Percentiles rank a stretch among this genome's conserved stretches.
phyloP scores from a whole-genome alignment of 179 eudicot species.

The Heliamphora pulchella region DNA sequence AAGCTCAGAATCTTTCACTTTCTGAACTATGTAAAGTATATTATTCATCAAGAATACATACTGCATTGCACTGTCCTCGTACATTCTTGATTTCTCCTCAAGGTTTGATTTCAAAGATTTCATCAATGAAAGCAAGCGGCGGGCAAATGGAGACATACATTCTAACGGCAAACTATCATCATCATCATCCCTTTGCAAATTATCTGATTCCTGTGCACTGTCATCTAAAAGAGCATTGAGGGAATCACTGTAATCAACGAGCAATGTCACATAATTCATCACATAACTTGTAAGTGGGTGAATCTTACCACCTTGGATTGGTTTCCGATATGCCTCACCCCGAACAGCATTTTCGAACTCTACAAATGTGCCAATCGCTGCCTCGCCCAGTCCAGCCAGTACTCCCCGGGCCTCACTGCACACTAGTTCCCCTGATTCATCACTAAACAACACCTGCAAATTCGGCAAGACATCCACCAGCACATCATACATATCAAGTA shows the following conservation, averaged over 20 bases:
- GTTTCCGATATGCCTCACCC: slow-evolving; percentile 58
- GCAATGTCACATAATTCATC: slow-evolving; percentile 86
- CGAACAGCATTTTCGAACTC: slow-evolving; percentile 90
- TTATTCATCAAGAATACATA: slow-evolving; percentile 88
- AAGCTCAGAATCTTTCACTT: slow-evolving; percentile 86
- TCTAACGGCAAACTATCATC: slow-evolving; percentile 25
- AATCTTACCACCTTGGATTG: slow-evolving; percentile 67
- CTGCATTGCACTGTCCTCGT: slow-evolving; percentile 74
- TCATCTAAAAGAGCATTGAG: slow-evolving; percentile 45
- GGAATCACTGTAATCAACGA: slow-evolving; percentile 75
- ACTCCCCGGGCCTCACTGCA: slow-evolving; percentile 66
- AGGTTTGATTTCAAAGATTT: slow-evolving; percentile 60
- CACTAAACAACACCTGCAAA: slow-evolving; percentile 51
- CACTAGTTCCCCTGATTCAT: slow-evolving; percentile 65
- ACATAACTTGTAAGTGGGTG: slow-evolving; percentile 81
- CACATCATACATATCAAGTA: slow-evolving; percentile 92
- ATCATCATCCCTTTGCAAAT: slow-evolving; percentile 21
- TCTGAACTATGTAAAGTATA: slow-evolving; percentile 73
- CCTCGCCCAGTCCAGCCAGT: slow-evolving; percentile 63
- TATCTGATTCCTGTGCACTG: slow-evolving; percentile 17
- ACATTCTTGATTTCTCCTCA: slow-evolving; percentile 72
- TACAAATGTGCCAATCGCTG: slow-evolving; percentile 65
- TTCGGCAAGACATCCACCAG: slow-evolving; percentile 51
- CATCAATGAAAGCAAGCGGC: slow-evolving; percentile 46
- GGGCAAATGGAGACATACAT: slow-evolving; percentile 50